Percentiles rank a stretch among this genome's conserved stretches.
phyloP scores from a whole-genome alignment of 2,329 filamentous ascomycete genomes.

The Sclerotinia glacialis region DNA sequence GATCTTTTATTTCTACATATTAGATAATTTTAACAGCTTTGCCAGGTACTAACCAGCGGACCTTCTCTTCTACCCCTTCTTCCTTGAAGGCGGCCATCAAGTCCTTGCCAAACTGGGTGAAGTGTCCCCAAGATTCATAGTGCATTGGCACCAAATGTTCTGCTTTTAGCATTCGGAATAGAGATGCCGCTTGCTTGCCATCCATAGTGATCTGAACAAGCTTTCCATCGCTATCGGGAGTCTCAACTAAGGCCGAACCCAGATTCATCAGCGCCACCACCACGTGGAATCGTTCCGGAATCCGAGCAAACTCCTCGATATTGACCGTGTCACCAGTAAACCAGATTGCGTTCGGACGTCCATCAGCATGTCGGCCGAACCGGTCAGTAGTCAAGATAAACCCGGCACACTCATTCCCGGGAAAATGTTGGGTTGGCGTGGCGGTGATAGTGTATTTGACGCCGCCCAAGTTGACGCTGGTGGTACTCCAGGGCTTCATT shows the following conservation, averaged over 20 bases:
- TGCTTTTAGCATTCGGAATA: neutral
- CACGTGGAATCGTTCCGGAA: neutral
- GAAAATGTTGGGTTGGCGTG: neutral
- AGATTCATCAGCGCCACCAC: neutral
- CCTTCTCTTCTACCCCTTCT: neutral
- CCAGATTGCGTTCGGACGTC: neutral
- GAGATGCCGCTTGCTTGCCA: neutral
- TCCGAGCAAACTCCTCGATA: neutral
- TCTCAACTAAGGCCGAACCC: neutral
- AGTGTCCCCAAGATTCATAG: neutral
- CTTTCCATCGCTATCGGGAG: neutral
- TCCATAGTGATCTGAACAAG: neutral
- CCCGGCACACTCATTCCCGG: slow-evolving; percentile 1
- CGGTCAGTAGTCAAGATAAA: neutral
- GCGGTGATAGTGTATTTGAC: neutral
- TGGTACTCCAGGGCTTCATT: neutral
- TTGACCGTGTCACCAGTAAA: slow-evolving; percentile 10
- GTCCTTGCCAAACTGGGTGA: neutral
- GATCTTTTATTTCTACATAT: neutral
- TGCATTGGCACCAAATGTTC: neutral
- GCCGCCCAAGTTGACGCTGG: too few species aligned
- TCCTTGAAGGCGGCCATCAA: neutral
- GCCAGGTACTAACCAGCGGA: neutral
- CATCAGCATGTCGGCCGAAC: neutral
- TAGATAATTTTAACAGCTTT: neutral